Conservation (phyloP, 495 filamentous ascomycete genomes). For the Xylaria palmicola region DNA sequence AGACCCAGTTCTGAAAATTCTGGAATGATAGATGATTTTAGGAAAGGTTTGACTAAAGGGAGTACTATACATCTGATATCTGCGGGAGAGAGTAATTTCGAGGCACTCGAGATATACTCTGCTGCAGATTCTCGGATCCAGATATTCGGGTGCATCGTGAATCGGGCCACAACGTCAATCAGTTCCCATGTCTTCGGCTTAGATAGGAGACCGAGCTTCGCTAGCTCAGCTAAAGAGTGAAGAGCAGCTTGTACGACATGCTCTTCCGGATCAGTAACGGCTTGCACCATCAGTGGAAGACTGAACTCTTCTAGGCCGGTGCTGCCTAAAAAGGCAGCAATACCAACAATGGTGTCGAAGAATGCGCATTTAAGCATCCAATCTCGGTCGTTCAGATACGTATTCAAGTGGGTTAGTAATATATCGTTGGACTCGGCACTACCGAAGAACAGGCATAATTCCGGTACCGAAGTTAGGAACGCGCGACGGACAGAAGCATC, state of each 20-base stretch:
- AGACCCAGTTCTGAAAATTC: slow-evolving; percentile 69
- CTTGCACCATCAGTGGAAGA: slow-evolving; percentile 92
- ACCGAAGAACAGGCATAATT: slow-evolving; percentile 94
- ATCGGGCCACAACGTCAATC: slow-evolving; percentile 73
- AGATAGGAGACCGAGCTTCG: slow-evolving; percentile 82
- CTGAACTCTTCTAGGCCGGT: slow-evolving; percentile 92
- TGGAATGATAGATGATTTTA: slow-evolving; percentile 63
- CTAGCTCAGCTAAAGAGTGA: slow-evolving; percentile 84
- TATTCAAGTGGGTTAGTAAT: slow-evolving; percentile 92
- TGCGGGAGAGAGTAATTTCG: slow-evolving; percentile 73
- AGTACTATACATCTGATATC: slow-evolving; percentile 80
- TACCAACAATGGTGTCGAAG: slow-evolving; percentile 91
- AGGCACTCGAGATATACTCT: slow-evolving; percentile 74
- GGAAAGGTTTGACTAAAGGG: slow-evolving; percentile 75
- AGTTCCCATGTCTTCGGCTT: slow-evolving; percentile 83
- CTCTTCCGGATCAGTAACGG: slow-evolving; percentile 93
- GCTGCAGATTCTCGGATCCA: slow-evolving; percentile 92
- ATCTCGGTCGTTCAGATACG: slow-evolving; percentile 93
- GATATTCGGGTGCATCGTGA: slow-evolving; percentile 88
- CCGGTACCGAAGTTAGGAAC: slow-evolving; percentile 90
- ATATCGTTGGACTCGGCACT: slow-evolving; percentile 87
- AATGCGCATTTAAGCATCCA: slow-evolving; percentile 97
- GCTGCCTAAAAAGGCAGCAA: slow-evolving; percentile 85
- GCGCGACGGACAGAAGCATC: slow-evolving; percentile 88
- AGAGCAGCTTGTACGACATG: slow-evolving; percentile 91